Evolutionary conservation across 2,329 filamentous ascomycete genomes (phyloP), one percentile per base, ranked within the genome.

Genomic region (Cytospora schulzeri): DNA sequence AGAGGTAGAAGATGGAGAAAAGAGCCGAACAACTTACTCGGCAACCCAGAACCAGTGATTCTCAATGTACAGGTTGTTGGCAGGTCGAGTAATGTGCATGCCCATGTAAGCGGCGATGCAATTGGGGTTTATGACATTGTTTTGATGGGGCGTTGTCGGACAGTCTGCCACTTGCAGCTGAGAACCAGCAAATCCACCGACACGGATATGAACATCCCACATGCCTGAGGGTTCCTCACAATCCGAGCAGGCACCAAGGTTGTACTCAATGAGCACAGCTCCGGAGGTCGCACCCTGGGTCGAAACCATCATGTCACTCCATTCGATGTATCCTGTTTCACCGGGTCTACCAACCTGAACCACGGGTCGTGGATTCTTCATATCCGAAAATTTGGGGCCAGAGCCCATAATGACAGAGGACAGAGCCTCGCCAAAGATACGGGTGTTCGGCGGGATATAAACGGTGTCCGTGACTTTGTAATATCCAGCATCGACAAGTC

Each of bases 191-290:
- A 86, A 88, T 17, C 91, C 91, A 68, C 90, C 91, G 57, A 94
- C 83, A 70, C 91, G 87, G 72, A 89, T 85, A 76, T 93, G 91
- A 15, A 89, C 85, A 69, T 93, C 91, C 91, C 90, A 93, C 74
- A 89, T 81, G 17, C 85, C 87, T 4, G 78, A 78, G 2, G 82
- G 81, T 35, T 72, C 72, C 28, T 28, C 41, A 2, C 57, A 67
- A 28, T 65, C 67, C 7, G 57, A 65, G 12, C 68, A 68, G 4
- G 66, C 70, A 0, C 71, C 71, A 19, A 93, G 78, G 73, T 93
- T 93, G 81, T 88, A 93, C 72, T 93, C 83, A 64, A 93, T 85
- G 8, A 93, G 77, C 9, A 89, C 80, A 1, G 90, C 91, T 5
- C 91, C 91, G 1, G 86, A 81, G 9, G 87, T 81, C 29, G 87